A percentile compares a stretch with the other conserved stretches of the same genome.
phyloP scores from a whole-genome alignment of 306 rosid species.

The Cucurbita argyrosperma region DNA sequence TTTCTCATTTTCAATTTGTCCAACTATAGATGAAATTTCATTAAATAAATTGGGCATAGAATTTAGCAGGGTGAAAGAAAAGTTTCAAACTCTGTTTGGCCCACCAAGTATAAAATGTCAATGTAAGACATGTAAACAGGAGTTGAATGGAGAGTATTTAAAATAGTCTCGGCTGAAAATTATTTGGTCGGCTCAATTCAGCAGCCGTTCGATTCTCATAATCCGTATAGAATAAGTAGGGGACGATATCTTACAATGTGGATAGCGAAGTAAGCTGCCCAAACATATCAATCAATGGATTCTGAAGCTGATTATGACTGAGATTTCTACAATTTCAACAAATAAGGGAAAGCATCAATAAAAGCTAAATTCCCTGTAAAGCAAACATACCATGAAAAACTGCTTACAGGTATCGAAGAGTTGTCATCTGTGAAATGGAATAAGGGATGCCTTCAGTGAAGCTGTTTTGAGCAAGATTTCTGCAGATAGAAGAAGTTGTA shows the following conservation, averaged over 20 bases:
- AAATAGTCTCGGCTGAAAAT: neutral
- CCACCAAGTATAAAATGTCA: neutral
- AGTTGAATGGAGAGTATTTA: neutral
- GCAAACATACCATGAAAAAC: neutral
- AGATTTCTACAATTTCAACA: constrained; percentile 46
- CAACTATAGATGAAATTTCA: neutral
- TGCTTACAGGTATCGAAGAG: constrained; percentile 69
- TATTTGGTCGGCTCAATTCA: neutral
- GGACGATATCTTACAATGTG: constrained; percentile 52
- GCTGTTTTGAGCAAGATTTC: constrained; percentile 63
- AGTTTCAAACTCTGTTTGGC: neutral
- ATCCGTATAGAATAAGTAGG: constrained; percentile 8
- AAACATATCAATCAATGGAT: constrained; percentile 33
- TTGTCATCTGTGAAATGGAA: constrained; percentile 32
- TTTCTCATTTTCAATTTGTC: neutral
- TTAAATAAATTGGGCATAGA: neutral
- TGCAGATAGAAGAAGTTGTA: constrained; percentile 17
- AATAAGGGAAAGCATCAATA: neutral
- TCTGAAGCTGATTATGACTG: constrained; percentile 74
- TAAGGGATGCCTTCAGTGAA: constrained; percentile 54
- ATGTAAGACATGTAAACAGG: neutral
- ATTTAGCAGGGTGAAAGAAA: neutral
- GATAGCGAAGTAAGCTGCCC: constrained; percentile 59
- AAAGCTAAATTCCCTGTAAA: neutral
- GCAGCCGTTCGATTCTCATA: constrained; percentile 2